Base-by-base conservation (phyloP, 78 protist genomes). In the Dictyostelium brefeldianum region DNA sequence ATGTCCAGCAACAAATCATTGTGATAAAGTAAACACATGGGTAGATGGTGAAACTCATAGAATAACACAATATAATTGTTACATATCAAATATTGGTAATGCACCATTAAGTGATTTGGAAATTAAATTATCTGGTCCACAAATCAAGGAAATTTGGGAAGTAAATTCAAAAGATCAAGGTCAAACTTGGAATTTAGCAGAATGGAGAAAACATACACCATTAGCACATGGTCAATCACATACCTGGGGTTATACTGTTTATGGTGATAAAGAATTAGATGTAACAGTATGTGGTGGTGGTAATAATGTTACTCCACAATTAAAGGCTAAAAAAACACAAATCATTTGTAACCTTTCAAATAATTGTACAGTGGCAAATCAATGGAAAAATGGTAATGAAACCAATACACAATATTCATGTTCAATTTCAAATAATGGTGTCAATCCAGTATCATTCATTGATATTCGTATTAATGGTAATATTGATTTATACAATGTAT, bases 161-260 rank as follows among this genome's bases (percentile, higher is more conserved):
- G 18, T 85, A 17, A 53, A 22, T 14, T n/a, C 92, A n/a, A 46
- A 0, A 6, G 83, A 85, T n/a, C 51, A 69, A 17, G 75, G 75
- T 41, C 11, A 25, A 5, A 31, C 77, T 4, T 80, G 41, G 10
- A 78, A 78, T 18, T 56, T 78, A 3, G 46, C 50, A 9, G 50
- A 51, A 15, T 78, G 83, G 83, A 78, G 83, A 78, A 27, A 56
- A 54, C n/a, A 14, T 17, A 41, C 15, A 31, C 83, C 48, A 20
- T 54, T 83, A 25, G 51, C 17, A 43, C 17, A 27, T 43, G 69
- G 69, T 46, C 25, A 50, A n/a, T 15, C 25, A 12, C 74, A 71
- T 79, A 9, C 50, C 31, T 83, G 80, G 81, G 48, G 70, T 51
- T 83, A 83, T 56, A 56, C 46, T 25, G 91, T 71, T 15, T n/a